Percentiles rank a stretch among this genome's conserved stretches.
These are phyloP conservation scores for Chrysoporthe deuterocubensis DNA, from an alignment of 2,329 filamentous ascomycete species.

Conservation along the genomic window DNA sequence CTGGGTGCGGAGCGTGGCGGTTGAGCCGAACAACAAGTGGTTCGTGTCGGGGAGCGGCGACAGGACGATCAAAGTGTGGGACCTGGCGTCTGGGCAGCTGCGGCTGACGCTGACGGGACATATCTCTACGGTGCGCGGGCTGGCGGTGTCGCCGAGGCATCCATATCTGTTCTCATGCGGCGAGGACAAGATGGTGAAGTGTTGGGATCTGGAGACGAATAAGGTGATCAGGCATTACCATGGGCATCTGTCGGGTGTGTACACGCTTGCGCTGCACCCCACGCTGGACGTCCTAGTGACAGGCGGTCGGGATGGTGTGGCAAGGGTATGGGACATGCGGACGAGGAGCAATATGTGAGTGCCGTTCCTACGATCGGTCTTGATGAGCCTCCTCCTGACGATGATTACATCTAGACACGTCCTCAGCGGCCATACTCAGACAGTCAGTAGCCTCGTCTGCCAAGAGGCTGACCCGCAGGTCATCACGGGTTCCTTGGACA, in stretches of 20 bases:
- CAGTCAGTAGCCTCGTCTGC: slow-evolving; percentile 85
- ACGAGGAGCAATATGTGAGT: slow-evolving; percentile 80
- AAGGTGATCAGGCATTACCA: slow-evolving; percentile 98
- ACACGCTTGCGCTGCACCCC: slow-evolving; percentile 90
- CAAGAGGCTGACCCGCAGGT: slow-evolving; percentile 97
- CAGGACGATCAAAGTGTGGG: slow-evolving; percentile 98
- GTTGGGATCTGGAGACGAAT: slow-evolving; percentile 99
- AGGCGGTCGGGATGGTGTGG: slow-evolving; percentile 91
- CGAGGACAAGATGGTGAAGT: slow-evolving; percentile 99
- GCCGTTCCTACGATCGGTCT: background rate
- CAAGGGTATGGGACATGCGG: slow-evolving; percentile 97
- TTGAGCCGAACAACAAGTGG: slow-evolving; percentile 97
- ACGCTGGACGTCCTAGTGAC: slow-evolving; percentile 94
- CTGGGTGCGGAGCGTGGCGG: slow-evolving; percentile 87
- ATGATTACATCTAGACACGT: slow-evolving; percentile 64
- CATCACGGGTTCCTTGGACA: slow-evolving; percentile 90
- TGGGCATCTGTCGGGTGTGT: slow-evolving; percentile 94
- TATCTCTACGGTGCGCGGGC: slow-evolving; percentile 88
- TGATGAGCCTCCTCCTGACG: background rate
- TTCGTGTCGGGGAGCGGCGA: slow-evolving; percentile 96
- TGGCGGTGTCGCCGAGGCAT: slow-evolving; percentile 90
- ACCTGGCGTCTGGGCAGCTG: slow-evolving; percentile 84
- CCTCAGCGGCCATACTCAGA: slow-evolving; percentile 85
- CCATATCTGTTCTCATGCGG: slow-evolving; percentile 97
- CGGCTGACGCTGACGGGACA: slow-evolving; percentile 89